Percentiles rank a stretch among this genome's conserved stretches.
phyloP scores from a whole-genome alignment of 306 rosid genomes.

The Delonix regia region DNA sequence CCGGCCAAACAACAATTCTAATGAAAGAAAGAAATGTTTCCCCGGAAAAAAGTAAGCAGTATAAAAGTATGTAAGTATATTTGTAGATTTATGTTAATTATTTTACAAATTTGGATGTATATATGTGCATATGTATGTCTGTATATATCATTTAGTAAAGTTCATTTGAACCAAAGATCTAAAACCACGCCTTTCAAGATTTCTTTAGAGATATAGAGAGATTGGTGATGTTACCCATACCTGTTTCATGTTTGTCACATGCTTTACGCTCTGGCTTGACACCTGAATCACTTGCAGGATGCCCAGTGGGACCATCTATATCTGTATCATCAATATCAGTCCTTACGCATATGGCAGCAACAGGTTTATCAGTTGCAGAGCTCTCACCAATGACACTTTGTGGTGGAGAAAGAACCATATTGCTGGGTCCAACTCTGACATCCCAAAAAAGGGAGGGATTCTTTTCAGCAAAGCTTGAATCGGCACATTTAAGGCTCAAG shows the following conservation, averaged over 20 bases:
- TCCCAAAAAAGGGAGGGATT: constrained; percentile 42
- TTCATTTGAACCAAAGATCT: constrained; percentile 13
- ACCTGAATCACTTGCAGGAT: constrained; percentile 38
- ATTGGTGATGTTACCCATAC: constrained; percentile 34
- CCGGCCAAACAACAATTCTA: constrained; percentile 48
- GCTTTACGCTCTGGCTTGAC: constrained; percentile 36
- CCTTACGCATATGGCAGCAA: constrained; percentile 37
- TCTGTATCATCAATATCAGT: constrained; percentile 38
- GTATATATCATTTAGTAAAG: neutral
- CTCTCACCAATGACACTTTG: constrained; percentile 42
- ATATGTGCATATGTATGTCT: too few relatives aligned
- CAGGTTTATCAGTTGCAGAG: constrained; percentile 42
- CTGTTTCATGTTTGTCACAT: constrained; percentile 40
- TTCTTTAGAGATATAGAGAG: neutral
- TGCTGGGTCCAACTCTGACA: constrained; percentile 67
- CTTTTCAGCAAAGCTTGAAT: constrained; percentile 52
- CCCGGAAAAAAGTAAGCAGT: neutral
- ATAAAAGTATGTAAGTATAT: constrained; percentile 20
- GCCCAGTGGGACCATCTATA: constrained; percentile 30
- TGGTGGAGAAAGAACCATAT: constrained; percentile 53
- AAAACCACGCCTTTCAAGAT: neutral
- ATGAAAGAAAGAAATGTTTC: constrained; percentile 23
- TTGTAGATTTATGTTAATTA: neutral
- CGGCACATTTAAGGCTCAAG: constrained; percentile 59
- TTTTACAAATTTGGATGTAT: neutral